Percentiles rank a stretch among this genome's conserved stretches.
phyloP scores from a whole-genome alignment of 2,329 filamentous ascomycete genomes.

The Lecanicillium sp. region DNA sequence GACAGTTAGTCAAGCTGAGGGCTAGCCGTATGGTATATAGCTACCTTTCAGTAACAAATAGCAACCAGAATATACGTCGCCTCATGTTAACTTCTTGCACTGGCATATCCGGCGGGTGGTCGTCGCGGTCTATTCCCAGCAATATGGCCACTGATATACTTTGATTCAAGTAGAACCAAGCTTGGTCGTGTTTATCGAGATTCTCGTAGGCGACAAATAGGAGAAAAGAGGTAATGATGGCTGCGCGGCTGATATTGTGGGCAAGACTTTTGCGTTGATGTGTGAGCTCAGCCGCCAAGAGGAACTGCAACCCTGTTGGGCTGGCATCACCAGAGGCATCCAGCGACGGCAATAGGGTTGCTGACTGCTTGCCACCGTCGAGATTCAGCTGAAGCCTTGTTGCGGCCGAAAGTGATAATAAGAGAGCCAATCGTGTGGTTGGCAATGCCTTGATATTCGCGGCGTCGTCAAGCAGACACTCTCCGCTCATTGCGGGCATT shows the following conservation, averaged over 20 bases:
- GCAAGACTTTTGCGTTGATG: conserved; percentile 19
- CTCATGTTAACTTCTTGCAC: conserved; percentile 17
- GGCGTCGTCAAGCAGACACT: conserved; percentile 20
- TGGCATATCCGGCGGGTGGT: conserved; percentile 13
- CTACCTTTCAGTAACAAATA: conserved; percentile 24
- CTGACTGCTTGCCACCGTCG: conserved; percentile 10
- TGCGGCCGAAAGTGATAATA: conserved; percentile 19
- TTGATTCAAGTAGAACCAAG: conserved; percentile 24
- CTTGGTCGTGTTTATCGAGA: conserved; percentile 18
- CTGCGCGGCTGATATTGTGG: conserved; percentile 18
- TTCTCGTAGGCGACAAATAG: conserved; percentile 22
- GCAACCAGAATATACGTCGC: conserved; percentile 23
- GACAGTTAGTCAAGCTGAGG: not conserved
- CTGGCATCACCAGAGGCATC: conserved; percentile 12
- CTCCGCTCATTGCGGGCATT: conserved; percentile 21
- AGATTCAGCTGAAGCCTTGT: conserved; percentile 21
- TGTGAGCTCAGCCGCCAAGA: conserved; percentile 17
- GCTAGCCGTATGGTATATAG: not conserved
- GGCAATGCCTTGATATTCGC: conserved; percentile 16
- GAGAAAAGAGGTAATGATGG: conserved; percentile 20
- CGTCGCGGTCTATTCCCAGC: conserved; percentile 18
- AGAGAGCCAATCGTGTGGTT: conserved; percentile 18
- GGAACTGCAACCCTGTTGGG: conserved; percentile 17
- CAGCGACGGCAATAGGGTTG: not conserved
- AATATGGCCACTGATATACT: conserved; percentile 20